These are phyloP conservation scores for Mycothermus thermophilus DNA, from an alignment of 495 filamentous ascomycete species.

Conservation along the genomic window DNA sequence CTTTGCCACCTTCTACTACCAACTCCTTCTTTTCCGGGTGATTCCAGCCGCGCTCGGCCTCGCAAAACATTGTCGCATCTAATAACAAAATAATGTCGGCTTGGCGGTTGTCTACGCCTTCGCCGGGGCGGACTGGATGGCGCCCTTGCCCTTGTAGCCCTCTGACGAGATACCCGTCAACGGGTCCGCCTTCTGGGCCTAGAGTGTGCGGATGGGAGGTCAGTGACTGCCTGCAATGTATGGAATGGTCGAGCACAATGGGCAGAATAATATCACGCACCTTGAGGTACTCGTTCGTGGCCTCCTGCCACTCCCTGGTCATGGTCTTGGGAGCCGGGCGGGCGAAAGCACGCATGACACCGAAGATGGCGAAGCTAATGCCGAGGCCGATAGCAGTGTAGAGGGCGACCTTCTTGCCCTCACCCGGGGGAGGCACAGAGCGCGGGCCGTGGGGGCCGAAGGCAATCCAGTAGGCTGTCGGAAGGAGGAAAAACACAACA, in stretches of 20 bases:
- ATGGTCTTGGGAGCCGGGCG: conserved; percentile 67
- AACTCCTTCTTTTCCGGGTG: conserved; percentile 9
- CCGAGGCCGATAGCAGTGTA: conserved; percentile 53
- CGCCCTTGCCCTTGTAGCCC: conserved; percentile 66
- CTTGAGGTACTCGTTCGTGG: conserved; percentile 78
- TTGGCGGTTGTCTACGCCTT: conserved; percentile 24
- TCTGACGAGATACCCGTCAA: conserved; percentile 74
- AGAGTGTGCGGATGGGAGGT: conserved; percentile 1
- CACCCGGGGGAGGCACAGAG: conserved; percentile 63
- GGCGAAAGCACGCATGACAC: conserved; percentile 47
- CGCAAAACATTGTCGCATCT: no score
- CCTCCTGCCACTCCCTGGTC: conserved; percentile 91
- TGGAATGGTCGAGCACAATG: background rate
- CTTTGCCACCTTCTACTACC: conserved; percentile 3
- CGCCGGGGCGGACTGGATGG: conserved; percentile 54
- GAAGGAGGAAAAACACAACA: conserved; percentile 5
- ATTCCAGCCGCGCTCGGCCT: no score
- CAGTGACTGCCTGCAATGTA: conserved; percentile 4
- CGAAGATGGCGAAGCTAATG: conserved; percentile 51
- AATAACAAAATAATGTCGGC: conserved; percentile 26
- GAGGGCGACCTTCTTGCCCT: conserved; percentile 55
- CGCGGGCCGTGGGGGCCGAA: conserved; percentile 94
- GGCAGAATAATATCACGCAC: no score
- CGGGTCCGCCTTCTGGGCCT: conserved; percentile 79
- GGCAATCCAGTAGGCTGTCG: conserved; percentile 91